A percentile compares a stretch with the other conserved stretches of the same genome.
Conservation (phyloP, 2,329 filamentous ascomycete genomes). For the Onygenales sp. region DNA sequence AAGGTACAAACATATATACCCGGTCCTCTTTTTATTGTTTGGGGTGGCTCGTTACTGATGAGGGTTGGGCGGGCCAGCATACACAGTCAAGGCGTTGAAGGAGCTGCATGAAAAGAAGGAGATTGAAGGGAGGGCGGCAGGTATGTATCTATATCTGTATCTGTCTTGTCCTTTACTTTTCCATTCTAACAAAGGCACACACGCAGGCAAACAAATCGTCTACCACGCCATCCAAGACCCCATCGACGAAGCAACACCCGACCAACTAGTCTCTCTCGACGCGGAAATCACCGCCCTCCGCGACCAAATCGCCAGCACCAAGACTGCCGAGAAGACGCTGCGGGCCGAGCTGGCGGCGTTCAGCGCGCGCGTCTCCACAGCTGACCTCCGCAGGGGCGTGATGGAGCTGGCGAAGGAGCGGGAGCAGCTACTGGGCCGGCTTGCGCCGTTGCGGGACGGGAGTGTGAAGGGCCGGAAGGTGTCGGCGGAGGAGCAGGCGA, state of each 20-base stretch:
- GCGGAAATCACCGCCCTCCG: slow-evolving; percentile 39
- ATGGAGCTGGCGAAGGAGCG: slow-evolving; percentile 37
- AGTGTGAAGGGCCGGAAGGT: slow-evolving; percentile 30
- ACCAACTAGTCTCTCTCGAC: slow-evolving; percentile 42
- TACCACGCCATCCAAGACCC: slow-evolving; percentile 49
- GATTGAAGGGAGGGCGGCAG: slow-evolving; percentile 48
- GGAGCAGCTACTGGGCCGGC: slow-evolving; percentile 26
- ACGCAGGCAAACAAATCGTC: slow-evolving; percentile 50
- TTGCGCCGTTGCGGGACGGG: slow-evolving; percentile 33
- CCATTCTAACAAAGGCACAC: not conserved
- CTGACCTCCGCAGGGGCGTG: slow-evolving; percentile 39
- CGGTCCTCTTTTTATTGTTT: not conserved
- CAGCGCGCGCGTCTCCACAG: slow-evolving; percentile 40
- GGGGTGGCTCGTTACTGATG: not conserved
- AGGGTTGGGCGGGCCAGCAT: slow-evolving; percentile 28
- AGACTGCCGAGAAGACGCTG: slow-evolving; percentile 39
- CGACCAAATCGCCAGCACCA: slow-evolving; percentile 35
- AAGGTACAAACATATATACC: slow-evolving; percentile 28
- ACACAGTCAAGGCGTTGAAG: slow-evolving; percentile 52
- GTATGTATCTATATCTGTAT: slow-evolving; percentile 21
- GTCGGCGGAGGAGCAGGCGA: slow-evolving; percentile 38
- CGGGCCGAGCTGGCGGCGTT: slow-evolving; percentile 39
- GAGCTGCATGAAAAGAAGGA: slow-evolving; percentile 52
- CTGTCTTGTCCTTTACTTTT: not conserved
- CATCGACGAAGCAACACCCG: slow-evolving; percentile 37